Evolutionary conservation across 1,139 yeast genomes (phyloP).

Genomic region (Lodderomyces pseudojiufengensis): DNA sequence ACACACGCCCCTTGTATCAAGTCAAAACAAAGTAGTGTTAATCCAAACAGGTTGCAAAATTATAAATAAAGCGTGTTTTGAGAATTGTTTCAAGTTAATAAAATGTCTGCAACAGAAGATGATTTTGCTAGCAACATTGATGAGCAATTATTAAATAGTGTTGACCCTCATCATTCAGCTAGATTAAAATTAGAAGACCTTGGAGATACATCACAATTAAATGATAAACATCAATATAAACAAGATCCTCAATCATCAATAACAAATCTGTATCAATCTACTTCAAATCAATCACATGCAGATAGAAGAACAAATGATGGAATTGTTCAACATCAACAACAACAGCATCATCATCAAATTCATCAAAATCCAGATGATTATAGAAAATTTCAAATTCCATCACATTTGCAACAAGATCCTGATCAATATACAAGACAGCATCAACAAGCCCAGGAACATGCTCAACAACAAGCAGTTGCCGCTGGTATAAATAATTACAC

Average conservation of each 20-base stretch:
- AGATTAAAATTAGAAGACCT: constrained; percentile 33
- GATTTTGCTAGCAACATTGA: constrained; percentile 45
- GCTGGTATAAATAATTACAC: constrained; percentile 9
- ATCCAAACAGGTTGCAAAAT: constrained; percentile 12
- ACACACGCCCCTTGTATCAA: constrained; percentile 7
- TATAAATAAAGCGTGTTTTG: background rate
- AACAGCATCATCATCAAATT: background rate
- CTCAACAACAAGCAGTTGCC: constrained; percentile 4
- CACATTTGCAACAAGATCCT: constrained; percentile 2
- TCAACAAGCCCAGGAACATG: constrained; percentile 8
- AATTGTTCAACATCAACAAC: constrained; percentile 1
- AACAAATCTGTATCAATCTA: too few species aligned
- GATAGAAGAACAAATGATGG: background rate
- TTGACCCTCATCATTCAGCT: constrained; percentile 14
- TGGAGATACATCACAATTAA: constrained; percentile 20
- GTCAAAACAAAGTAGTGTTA: constrained; percentile 10
- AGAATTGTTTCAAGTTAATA: background rate
- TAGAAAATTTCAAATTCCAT: constrained; percentile 4
- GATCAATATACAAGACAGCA: constrained; percentile 6
- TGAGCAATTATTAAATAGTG: constrained; percentile 40
- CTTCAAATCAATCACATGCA: background rate
- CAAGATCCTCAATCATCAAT: too few species aligned
- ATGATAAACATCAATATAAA: background rate
- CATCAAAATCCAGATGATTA: constrained; percentile 2
- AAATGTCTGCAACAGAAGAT: constrained; percentile 24